These are phyloP conservation scores for Sclerospora graminicola DNA, from an alignment of 352 stramenopile species.

Conservation along the genomic window DNA sequence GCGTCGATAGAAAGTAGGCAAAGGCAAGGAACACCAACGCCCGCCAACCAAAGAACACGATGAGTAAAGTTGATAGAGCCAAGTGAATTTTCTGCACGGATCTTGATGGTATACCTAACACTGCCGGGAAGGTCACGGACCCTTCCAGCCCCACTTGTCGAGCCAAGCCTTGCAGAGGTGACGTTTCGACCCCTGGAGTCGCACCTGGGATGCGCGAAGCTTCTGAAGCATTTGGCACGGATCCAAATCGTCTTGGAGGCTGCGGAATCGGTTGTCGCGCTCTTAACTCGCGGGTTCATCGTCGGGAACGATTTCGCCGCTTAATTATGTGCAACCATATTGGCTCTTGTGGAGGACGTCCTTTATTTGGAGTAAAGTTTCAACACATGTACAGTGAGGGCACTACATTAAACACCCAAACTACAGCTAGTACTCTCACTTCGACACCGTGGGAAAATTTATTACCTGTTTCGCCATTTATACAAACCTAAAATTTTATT, in stretches of 20 bases:
- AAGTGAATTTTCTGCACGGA: constrained; percentile 67
- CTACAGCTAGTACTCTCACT: too few relatives aligned
- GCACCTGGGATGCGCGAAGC: neutral
- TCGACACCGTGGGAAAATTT: too few relatives aligned
- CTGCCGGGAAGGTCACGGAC: constrained; percentile 41
- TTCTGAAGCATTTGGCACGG: constrained; percentile 6
- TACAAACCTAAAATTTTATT: too few relatives aligned
- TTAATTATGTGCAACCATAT: constrained; percentile 89
- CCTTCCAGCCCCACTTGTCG: constrained; percentile 52
- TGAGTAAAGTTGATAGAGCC: constrained; percentile 39
- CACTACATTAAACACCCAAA: too few relatives aligned
- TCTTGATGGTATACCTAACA: constrained; percentile 40
- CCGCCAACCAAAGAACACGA: constrained; percentile 57
- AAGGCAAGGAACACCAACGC: constrained; percentile 64
- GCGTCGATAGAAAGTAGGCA: constrained; percentile 46
- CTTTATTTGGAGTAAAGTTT: too few relatives aligned
- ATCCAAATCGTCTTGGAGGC: constrained; percentile 19
- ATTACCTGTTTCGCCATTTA: too few relatives aligned
- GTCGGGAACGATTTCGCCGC: constrained; percentile 76
- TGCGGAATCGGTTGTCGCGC: constrained; percentile 15
- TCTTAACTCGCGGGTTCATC: constrained; percentile 61
- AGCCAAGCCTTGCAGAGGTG: constrained; percentile 36
- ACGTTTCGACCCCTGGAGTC: constrained; percentile 11
- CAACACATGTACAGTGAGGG: too few relatives aligned
- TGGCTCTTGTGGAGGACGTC: too few relatives aligned